phyloP scores from a whole-genome alignment of 1,284 basidiomycete genomes.

The Pisolithus thermaeus region DNA sequence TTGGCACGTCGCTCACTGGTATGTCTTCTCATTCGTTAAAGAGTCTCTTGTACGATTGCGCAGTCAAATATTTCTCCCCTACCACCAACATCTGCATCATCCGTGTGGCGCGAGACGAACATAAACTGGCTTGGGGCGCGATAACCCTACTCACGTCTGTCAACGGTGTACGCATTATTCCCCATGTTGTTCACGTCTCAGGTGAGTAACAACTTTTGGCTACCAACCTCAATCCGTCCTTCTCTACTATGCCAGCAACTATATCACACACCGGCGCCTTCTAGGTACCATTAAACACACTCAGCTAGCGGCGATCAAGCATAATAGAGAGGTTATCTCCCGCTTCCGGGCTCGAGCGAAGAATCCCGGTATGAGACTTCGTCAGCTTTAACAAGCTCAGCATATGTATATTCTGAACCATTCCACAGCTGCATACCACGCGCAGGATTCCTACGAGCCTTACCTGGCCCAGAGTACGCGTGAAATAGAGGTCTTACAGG shows the following conservation, averaged over 20 bases:
- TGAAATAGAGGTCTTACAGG: slow-evolving; percentile 60
- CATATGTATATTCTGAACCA: background rate
- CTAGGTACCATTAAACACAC: slow-evolving; percentile 76
- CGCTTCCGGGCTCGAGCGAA: slow-evolving; percentile 50
- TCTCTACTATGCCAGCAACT: background rate
- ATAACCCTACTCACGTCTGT: slow-evolving; percentile 58
- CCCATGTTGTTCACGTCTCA: slow-evolving; percentile 69
- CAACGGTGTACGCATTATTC: slow-evolving; percentile 52
- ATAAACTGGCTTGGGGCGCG: slow-evolving; percentile 68
- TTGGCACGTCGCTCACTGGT: slow-evolving; percentile 65
- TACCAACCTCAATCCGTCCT: background rate
- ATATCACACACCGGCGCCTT: background rate
- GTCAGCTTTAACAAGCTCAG: background rate
- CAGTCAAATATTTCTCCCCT: slow-evolving; percentile 80
- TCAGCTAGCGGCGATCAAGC: slow-evolving; percentile 65
- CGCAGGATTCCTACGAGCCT: slow-evolving; percentile 50
- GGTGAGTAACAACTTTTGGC: slow-evolving; percentile 37
- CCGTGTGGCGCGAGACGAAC: slow-evolving; percentile 70
- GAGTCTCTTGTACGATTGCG: background rate
- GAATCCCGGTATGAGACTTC: slow-evolving; percentile 37
- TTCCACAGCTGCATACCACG: slow-evolving; percentile 36
- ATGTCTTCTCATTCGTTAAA: slow-evolving; percentile 11
- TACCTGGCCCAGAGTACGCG: slow-evolving; percentile 50
- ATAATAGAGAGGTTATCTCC: slow-evolving; percentile 66
- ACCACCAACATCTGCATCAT: slow-evolving; percentile 73